phyloP scores from a whole-genome alignment of 2,329 filamentous ascomycete species.

The Sarocladium brachiariae region DNA sequence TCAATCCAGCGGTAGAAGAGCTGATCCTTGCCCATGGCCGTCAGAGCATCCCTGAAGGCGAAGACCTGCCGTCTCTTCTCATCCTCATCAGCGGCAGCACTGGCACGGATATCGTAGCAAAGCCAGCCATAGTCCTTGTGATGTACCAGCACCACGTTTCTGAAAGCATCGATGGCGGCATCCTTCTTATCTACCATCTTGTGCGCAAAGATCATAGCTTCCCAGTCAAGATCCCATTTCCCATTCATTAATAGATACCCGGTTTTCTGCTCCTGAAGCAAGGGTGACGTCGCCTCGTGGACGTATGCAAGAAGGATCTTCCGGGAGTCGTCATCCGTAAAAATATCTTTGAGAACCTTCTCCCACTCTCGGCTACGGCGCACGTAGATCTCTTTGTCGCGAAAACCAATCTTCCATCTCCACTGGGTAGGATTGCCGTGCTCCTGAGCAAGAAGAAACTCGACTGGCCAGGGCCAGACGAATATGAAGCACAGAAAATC shows the following conservation, averaged over 20 bases:
- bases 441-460: conserved; percentile 57
- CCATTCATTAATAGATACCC: conserved; percentile 80
- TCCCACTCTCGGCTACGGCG: conserved; percentile 72
- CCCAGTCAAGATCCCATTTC: conserved; percentile 85
- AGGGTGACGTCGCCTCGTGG: conserved; percentile 60
- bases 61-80: conserved; percentile 67
- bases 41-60: conserved; percentile 69
- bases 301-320: conserved; percentile 57
- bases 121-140: conserved; percentile 63
- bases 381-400: conserved; percentile 73
- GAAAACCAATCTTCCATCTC: conserved; percentile 70
- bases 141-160: conserved; percentile 62
- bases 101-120: conserved; percentile 51
- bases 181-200: conserved; percentile 58
- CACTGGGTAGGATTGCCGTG: conserved; percentile 61
- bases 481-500: conserved; percentile 66
- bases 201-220: conserved; percentile 69
- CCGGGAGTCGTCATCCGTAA: conserved; percentile 42
- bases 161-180: conserved; percentile 58
- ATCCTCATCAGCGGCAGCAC: conserved; percentile 47
- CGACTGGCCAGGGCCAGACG: conserved; percentile 66
- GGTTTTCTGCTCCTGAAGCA: conserved; percentile 68
- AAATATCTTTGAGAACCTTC: conserved; percentile 46
- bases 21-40: conserved; percentile 73
- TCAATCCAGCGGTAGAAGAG: conserved; percentile 92